Evolutionary conservation across 441 rosid species (phyloP).

Genomic region (Iberis amara): DNA sequence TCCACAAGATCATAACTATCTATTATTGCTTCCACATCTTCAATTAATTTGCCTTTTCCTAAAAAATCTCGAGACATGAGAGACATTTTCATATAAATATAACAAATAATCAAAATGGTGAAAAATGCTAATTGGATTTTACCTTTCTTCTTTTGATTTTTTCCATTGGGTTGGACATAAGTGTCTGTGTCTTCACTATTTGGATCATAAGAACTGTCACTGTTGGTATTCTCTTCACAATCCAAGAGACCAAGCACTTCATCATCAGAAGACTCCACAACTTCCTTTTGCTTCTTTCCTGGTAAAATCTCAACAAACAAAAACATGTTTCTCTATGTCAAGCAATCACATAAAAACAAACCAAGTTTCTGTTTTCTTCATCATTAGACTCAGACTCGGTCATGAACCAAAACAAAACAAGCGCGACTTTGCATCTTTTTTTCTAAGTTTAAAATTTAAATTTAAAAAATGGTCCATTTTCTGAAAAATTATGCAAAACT

Average conservation of each 20-base stretch:
- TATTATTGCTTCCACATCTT: too few relatives aligned
- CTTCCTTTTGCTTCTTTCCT: conserved; percentile 15
- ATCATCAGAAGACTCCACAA: conserved; percentile 12
- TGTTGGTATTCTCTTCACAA: conserved; percentile 4
- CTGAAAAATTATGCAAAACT: too few relatives aligned
- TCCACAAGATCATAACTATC: too few relatives aligned
- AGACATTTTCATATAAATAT: neutral
- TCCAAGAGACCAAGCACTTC: conserved; percentile 11
- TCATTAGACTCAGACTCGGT: too few relatives aligned
- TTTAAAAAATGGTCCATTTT: too few relatives aligned
- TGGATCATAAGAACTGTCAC: conserved; percentile 20
- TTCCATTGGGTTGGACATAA: conserved; percentile 12
- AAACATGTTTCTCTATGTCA: neutral
- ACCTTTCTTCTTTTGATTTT: conserved; percentile 16
- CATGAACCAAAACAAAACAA: too few relatives aligned
- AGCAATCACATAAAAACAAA: neutral
- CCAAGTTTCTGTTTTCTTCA: too few relatives aligned
- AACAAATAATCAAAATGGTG: conserved; percentile 16
- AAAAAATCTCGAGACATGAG: conserved; percentile 1
- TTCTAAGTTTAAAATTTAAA: too few relatives aligned
- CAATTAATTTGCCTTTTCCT: neutral
- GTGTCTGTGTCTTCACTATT: conserved; percentile 1
- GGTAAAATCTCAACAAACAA: conserved; percentile 14
- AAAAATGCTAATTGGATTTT: neutral
- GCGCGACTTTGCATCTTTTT: too few relatives aligned